A percentile compares a stretch with the other conserved stretches of the same genome.
These are phyloP conservation scores for Omphalotus guepiniiformis DNA, from an alignment of 768 basidiomycete genomes.

Conservation along the genomic window DNA sequence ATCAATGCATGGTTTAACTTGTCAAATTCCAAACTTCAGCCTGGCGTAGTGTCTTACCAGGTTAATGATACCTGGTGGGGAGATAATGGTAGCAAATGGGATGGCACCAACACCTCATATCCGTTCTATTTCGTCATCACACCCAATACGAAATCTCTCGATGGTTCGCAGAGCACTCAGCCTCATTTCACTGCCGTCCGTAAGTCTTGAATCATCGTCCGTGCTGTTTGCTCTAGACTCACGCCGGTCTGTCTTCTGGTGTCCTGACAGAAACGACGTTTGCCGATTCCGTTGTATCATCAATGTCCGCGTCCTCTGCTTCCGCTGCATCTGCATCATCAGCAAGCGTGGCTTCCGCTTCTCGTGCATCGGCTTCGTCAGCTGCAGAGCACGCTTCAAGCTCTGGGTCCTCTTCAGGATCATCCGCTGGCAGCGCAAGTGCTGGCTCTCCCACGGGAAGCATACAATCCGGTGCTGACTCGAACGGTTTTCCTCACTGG, in stretches of 20 bases:
- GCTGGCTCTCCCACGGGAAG: conserved; percentile 25
- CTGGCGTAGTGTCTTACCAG: conserved; percentile 47
- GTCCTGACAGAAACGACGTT: conserved; percentile 62
- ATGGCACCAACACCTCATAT: conserved; percentile 51
- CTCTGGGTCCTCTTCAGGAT: conserved; percentile 12
- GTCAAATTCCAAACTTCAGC: conserved; percentile 45
- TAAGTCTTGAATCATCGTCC: conserved; percentile 39
- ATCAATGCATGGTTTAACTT: conserved; percentile 41
- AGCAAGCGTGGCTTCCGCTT: conserved; percentile 38
- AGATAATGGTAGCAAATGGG: conserved; percentile 40
- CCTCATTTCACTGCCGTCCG: conserved; percentile 77
- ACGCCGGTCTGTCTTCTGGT: too few relatives aligned
- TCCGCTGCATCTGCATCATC: conserved; percentile 32
- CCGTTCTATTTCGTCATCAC: conserved; percentile 79
- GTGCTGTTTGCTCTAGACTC: conserved; percentile 10
- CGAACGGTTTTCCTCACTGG: conserved; percentile 72
- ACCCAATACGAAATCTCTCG: conserved; percentile 48
- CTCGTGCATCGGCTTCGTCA: conserved; percentile 40
- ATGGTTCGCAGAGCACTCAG: conserved; percentile 59
- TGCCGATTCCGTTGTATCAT: conserved; percentile 60
- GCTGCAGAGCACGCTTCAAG: conserved; percentile 22
- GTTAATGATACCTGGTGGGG: conserved; percentile 82
- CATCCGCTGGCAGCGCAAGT: conserved; percentile 15
- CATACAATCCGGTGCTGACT: conserved; percentile 40
- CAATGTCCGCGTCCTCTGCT: conserved; percentile 39